phyloP scores from a whole-genome alignment of 768 basidiomycete species.

The Termitomyces sp. region DNA sequence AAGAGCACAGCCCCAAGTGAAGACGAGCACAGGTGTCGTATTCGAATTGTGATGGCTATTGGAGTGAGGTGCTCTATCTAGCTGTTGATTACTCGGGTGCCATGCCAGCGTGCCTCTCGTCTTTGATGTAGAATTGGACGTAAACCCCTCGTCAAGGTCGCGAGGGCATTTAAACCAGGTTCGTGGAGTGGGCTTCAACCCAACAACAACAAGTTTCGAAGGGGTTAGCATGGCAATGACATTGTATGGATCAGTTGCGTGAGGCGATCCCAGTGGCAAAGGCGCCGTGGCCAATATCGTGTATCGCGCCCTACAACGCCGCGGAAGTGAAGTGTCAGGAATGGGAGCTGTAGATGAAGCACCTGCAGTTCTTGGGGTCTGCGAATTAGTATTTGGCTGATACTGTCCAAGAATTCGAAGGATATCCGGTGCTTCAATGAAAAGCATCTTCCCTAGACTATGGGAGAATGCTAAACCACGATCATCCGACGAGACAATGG shows the following conservation, averaged over 20 bases:
- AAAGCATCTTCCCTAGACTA: slow-evolving; percentile 88
- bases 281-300: slow-evolving; percentile 76
- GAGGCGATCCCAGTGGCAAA: slow-evolving; percentile 74
- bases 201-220: slow-evolving; percentile 88
- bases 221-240: slow-evolving; percentile 85
- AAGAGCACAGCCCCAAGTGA: slow-evolving; percentile 75
- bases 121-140: slow-evolving; percentile 35
- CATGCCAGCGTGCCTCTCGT: slow-evolving; percentile 70
- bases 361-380: not conserved
- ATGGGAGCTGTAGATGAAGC: slow-evolving; percentile 9
- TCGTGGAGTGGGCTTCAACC: slow-evolving; percentile 83
- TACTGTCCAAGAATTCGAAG: slow-evolving; percentile 92
- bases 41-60: slow-evolving; percentile 9
- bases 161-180: slow-evolving; percentile 85
- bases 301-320: slow-evolving; percentile 48
- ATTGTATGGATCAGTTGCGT: slow-evolving; percentile 75
- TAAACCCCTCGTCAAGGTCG: slow-evolving; percentile 36
- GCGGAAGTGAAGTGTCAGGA: slow-evolving; percentile 24
- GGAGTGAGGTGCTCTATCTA: slow-evolving; percentile 14
- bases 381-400: slow-evolving; percentile 41
- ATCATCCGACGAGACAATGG: slow-evolving; percentile 87
- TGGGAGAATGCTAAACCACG: slow-evolving; percentile 92
- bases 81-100: slow-evolving; percentile 59
- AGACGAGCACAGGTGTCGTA: slow-evolving; percentile 63
- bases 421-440: slow-evolving; percentile 92